Percentiles rank a stretch among this genome's conserved stretches.
Conservation (phyloP, 1,284 basidiomycete species). For the Ustilago nuda region DNA sequence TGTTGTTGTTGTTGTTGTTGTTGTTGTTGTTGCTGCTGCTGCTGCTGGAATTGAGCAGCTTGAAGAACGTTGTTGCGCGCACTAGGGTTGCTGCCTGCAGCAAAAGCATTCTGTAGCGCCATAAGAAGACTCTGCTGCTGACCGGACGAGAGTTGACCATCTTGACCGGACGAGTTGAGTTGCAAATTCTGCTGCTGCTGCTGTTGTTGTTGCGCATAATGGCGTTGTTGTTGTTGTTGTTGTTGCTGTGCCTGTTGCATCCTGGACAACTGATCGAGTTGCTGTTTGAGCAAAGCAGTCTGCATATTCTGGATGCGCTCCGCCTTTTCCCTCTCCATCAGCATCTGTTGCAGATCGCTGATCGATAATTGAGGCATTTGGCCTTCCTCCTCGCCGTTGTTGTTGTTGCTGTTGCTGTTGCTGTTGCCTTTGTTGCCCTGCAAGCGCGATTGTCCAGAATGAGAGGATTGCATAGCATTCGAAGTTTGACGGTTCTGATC, state of each 20-base stretch:
- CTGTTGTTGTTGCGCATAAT: conserved; percentile 1
- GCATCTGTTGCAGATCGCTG: conserved; percentile 51
- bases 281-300: conserved; percentile 59
- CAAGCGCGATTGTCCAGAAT: conserved; percentile 21
- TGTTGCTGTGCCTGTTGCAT: conserved; percentile 26
- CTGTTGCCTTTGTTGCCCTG: not conserved
- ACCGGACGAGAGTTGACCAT: conserved; percentile 39
- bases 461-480: conserved; percentile 12
- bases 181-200: conserved; percentile 21
- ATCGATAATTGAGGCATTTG: conserved; percentile 45
- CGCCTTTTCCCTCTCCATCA: conserved; percentile 56
- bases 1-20: conserved; percentile 34
- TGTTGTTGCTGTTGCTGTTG: conserved; percentile 1
- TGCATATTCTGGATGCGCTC: conserved; percentile 62
- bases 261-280: conserved; percentile 57
- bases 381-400: conserved; percentile 14
- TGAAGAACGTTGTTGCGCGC: conserved; percentile 43
- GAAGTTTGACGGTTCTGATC: conserved; percentile 6
- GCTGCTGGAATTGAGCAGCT: conserved; percentile 31
- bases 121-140: conserved; percentile 48
- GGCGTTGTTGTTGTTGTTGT: conserved; percentile 28
- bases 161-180: conserved; percentile 22
- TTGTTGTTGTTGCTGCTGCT: conserved; percentile 13
- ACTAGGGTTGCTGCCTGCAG: conserved; percentile 43
- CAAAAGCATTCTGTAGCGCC: conserved; percentile 46